Percentiles rank a stretch among this genome's conserved stretches.
Conservation (phyloP, 192 early-diverging fungal species). For the Podila epigama region DNA sequence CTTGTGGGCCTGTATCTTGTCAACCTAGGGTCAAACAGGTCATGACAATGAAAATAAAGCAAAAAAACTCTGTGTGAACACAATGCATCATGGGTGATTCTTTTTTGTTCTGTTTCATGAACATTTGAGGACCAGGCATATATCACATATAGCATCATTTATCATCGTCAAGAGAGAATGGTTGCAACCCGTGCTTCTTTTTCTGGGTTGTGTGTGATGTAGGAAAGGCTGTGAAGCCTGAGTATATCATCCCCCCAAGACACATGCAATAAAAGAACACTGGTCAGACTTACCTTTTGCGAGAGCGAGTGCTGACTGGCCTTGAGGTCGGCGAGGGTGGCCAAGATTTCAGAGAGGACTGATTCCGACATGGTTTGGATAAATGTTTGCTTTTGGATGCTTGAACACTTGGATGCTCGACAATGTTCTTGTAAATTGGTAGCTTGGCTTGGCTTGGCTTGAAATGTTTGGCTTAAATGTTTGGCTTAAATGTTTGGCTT, state of each 20-base stretch:
- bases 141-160: too few species aligned
- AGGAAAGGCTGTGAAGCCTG: background rate
- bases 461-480: background rate
- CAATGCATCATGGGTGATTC: too few species aligned
- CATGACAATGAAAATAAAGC: too few species aligned
- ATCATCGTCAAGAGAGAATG: too few species aligned
- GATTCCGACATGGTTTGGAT: conserved; percentile 27
- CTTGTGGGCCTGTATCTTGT: conserved; percentile 33
- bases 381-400: background rate
- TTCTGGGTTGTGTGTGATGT: background rate
- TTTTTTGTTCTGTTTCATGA: too few species aligned
- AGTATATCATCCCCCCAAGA: background rate
- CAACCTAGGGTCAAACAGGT: conserved; percentile 25
- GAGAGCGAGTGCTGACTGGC: conserved; percentile 26
- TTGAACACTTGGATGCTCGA: conserved; percentile 1
- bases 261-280: background rate
- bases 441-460: background rate
- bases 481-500: background rate
- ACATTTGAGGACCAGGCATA: too few species aligned
- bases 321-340: conserved; percentile 28
- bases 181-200: too few species aligned
- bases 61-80: too few species aligned
- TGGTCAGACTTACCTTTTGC: conserved; percentile 26
- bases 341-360: conserved; percentile 37
- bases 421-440: background rate